Conservation (phyloP, 345 rosid species). For the Ceriops zippeliana region DNA sequence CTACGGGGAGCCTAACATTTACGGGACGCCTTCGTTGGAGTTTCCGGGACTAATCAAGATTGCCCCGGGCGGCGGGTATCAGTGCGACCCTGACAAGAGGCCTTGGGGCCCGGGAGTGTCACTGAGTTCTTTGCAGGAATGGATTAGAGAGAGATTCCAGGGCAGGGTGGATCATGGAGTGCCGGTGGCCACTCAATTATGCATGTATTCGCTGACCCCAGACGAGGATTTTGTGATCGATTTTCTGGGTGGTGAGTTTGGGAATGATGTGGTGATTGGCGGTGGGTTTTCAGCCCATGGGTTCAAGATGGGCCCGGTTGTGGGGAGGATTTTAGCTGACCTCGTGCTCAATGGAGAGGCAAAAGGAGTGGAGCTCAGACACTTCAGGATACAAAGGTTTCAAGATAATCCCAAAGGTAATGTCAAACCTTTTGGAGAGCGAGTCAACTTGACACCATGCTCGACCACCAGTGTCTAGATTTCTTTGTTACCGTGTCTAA, state of each 20-base stretch:
- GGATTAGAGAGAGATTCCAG: slow-evolving; percentile 53
- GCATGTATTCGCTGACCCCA: slow-evolving; percentile 78
- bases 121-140: slow-evolving; percentile 44
- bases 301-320: slow-evolving; percentile 76
- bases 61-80: slow-evolving; percentile 51
- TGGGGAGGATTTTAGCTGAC: slow-evolving; percentile 68
- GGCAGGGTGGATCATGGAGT: slow-evolving; percentile 54
- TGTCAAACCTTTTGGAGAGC: slow-evolving; percentile 46
- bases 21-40: slow-evolving; percentile 85
- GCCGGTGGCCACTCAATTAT: slow-evolving; percentile 61
- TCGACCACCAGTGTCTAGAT: too few species aligned
- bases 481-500: too few species aligned
- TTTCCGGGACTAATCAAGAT: slow-evolving; percentile 76
- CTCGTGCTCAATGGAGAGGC: slow-evolving; percentile 49
- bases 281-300: slow-evolving; percentile 96
- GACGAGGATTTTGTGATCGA: slow-evolving; percentile 84
- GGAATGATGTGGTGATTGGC: slow-evolving; percentile 60
- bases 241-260: slow-evolving; percentile 72
- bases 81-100: slow-evolving; percentile 77
- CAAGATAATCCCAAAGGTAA: slow-evolving; percentile 58
- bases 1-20: slow-evolving; percentile 52
- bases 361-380: slow-evolving; percentile 46
- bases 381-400: slow-evolving; percentile 61
- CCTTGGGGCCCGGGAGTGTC: slow-evolving; percentile 57
- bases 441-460: slow-evolving; percentile 23